Evolutionary conservation across 495 filamentous ascomycete genomes (phyloP).

Genomic region (Clavariopsis aquatica): DNA sequence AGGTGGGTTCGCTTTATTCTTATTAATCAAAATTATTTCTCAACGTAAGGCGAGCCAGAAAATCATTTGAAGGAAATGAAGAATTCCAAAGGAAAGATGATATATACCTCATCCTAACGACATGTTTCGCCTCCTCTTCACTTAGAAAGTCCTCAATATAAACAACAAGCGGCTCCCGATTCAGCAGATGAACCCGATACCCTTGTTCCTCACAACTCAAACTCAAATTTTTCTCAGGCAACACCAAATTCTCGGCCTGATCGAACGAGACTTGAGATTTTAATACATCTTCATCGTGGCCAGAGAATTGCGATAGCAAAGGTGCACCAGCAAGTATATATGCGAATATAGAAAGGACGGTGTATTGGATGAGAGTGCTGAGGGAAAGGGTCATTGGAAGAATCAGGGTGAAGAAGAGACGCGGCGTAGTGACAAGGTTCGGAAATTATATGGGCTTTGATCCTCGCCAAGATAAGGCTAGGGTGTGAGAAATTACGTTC

Average conservation of each 20-base stretch:
- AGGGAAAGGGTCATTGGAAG: constrained; percentile 8
- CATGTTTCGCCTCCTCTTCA: constrained; percentile 51
- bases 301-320: constrained; percentile 1
- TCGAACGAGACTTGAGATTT: constrained; percentile 4
- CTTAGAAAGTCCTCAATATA: constrained; percentile 60
- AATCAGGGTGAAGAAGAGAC: not conserved
- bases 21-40: no score
- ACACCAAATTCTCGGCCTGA: constrained; percentile 27
- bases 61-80: not conserved
- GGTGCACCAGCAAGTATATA: constrained; percentile 39
- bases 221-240: constrained; percentile 20
- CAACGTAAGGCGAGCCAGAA: no score
- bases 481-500: constrained; percentile 2
- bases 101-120: constrained; percentile 51
- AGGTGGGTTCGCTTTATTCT: constrained; percentile 50
- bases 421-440: no score
- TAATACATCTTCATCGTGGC: not conserved
- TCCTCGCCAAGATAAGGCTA: not conserved
- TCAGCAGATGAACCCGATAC: constrained; percentile 46
- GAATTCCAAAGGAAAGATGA: constrained; percentile 7
- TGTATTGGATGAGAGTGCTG: constrained; percentile 23
- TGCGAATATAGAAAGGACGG: constrained; percentile 15
- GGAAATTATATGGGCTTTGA: not conserved
- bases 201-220: constrained; percentile 30
- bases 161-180: constrained; percentile 55